Evolutionary conservation across 352 stramenopile species (phyloP).

Genomic region (Globisporangium canariense): DNA sequence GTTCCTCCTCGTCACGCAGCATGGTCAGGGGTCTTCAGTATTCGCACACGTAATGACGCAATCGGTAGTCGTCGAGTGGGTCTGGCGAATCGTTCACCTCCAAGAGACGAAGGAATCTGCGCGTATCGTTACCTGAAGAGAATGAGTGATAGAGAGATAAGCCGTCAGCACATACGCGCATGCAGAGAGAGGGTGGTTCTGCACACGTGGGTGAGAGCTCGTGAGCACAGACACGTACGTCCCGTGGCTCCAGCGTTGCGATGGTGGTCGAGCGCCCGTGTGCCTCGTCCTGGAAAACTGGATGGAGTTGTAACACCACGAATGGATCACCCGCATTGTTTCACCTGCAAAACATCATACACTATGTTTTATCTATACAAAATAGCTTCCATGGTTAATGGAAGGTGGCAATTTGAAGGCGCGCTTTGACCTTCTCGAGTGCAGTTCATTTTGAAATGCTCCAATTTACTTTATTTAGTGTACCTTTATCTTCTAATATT

Average conservation of each 20-base stretch:
- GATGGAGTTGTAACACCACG: constrained; percentile 7
- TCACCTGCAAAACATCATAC: not conserved
- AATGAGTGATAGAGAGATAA: not conserved
- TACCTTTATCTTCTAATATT: not conserved
- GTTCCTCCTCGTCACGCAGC: not conserved
- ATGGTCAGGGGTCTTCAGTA: not conserved
- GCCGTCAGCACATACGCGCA: not conserved
- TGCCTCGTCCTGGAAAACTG: not conserved
- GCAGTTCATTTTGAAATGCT: not conserved
- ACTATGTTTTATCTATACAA: not conserved
- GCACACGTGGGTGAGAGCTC: not conserved
- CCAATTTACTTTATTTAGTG: not conserved
- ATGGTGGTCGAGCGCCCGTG: constrained; percentile 3
- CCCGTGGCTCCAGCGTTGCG: constrained; percentile 2
- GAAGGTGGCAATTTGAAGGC: not conserved
- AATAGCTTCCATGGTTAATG: constrained; percentile 2
- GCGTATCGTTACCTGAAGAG: not conserved
- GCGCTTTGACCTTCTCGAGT: not conserved
- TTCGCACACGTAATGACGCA: not conserved
- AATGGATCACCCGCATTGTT: constrained; percentile 1
- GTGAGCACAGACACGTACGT: not conserved
- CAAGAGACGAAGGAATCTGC: not conserved
- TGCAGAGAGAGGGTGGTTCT: not conserved
- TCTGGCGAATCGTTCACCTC: not conserved
- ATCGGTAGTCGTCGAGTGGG: not conserved